Evolutionary conservation across 2,329 filamentous ascomycete genomes (phyloP), one percentile per base, ranked within the genome.

Genomic region (Fusarium graminum): DNA sequence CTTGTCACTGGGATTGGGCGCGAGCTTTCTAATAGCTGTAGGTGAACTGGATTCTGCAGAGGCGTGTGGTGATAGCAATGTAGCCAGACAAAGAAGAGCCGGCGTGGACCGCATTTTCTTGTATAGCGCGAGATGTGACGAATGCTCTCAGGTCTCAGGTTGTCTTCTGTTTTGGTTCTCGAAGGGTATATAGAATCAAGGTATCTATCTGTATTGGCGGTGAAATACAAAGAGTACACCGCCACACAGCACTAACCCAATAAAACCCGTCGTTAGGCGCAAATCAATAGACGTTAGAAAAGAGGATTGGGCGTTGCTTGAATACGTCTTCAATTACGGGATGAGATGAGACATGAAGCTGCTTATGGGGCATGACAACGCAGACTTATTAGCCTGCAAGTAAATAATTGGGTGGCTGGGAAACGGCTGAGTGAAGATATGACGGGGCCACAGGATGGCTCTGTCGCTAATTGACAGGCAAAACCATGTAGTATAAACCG

Each of bases 11-110:
- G 87, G 85, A 73, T 93, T 88, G 7, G 82, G 82, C 44, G 87
- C 83, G 86, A 94, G 92, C 74, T 93, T 93, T 74, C 86, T 86
- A 53, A 94, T 82, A 1, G 86, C 91, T 2, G 86, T 84, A 1
- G 90, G 90, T 7, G 78, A 68, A 17, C 60, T 59, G 49, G 73
- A 74, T 28, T 76, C 75, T 30, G 79, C 78, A 4, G 75, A 56
- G 63, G 75, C 68, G n/a, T 74, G 74, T 4, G 79, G 71, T 6
- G 80, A 74, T 42, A 84, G 69, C 25, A 86, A 77, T 16, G 83
- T 74, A 41, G 85, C 77, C 40, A 85, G 72, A n/a, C 82, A 80
- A 9, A 82, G 78, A 9, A 84, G 75, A 43, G 76, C 63, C 7
- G 76, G 73, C 4, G 77, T 45, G 43, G 77, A 69, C 60, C 75